A percentile compares a stretch with the other conserved stretches of the same genome.
phyloP scores from a whole-genome alignment of 176 grass and related monocot species.

The Aegilops longissima region DNA sequence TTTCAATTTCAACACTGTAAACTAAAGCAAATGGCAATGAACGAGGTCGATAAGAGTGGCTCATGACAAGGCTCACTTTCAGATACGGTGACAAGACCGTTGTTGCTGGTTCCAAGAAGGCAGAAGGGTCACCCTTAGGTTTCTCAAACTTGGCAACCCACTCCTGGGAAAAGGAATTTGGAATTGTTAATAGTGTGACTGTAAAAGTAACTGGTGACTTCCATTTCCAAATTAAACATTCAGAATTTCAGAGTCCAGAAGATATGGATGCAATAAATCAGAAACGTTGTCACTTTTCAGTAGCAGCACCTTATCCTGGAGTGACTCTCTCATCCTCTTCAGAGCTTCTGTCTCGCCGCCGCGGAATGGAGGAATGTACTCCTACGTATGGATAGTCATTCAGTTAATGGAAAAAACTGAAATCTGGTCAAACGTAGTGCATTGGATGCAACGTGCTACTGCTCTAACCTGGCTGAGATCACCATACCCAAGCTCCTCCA shows the following conservation, averaged over 20 bases:
- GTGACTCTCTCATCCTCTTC: slow-evolving; percentile 64
- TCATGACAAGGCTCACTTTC: slow-evolving; percentile 47
- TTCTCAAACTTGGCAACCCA: slow-evolving; percentile 97
- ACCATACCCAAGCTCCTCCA: slow-evolving; percentile 84
- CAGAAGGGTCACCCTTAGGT: slow-evolving; percentile 87
- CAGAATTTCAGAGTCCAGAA: background rate
- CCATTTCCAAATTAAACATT: background rate
- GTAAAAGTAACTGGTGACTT: background rate
- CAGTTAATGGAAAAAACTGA: background rate
- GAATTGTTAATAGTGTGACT: background rate
- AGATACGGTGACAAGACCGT: slow-evolving; percentile 83
- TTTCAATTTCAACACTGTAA: background rate
- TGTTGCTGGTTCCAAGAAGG: slow-evolving; percentile 79
- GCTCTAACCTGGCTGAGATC: slow-evolving; percentile 61
- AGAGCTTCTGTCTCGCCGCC: slow-evolving; percentile 82
- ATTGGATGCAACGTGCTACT: background rate
- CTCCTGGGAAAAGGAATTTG: slow-evolving; percentile 36
- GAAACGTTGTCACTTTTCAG: background rate
- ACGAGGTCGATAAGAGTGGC: background rate
- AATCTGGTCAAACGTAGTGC: background rate
- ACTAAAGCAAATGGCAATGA: background rate
- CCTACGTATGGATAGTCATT: slow-evolving; percentile 41
- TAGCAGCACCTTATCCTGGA: slow-evolving; percentile 62
- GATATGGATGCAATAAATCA: background rate
- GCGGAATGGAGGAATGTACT: slow-evolving; percentile 65